Evolutionary conservation across 1,139 yeast genomes (phyloP).

Genomic region (Hansenula sp.): DNA sequence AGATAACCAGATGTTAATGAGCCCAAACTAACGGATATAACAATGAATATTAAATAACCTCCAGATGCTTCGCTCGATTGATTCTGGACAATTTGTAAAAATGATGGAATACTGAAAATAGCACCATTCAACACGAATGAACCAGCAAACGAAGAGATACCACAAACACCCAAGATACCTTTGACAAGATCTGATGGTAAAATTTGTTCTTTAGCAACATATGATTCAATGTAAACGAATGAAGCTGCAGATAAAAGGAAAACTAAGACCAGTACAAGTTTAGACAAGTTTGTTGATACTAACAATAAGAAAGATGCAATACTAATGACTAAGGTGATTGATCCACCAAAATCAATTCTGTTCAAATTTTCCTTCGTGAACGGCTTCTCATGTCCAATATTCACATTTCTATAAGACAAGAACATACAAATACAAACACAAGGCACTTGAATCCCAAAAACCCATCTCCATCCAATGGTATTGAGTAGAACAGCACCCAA

Average conservation of each 20-base stretch:
- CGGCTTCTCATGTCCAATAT: constrained; percentile 20
- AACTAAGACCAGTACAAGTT: neutral
- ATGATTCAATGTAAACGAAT: constrained; percentile 41
- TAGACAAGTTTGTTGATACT: constrained; percentile 20
- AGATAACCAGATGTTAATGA: constrained; percentile 51
- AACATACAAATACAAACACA: constrained; percentile 43
- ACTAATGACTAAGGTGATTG: constrained; percentile 52
- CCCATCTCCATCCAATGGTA: constrained; percentile 71
- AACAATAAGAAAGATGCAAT: constrained; percentile 42
- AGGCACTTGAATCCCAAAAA: constrained; percentile 60
- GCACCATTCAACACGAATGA: constrained; percentile 49
- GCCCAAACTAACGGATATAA: constrained; percentile 44
- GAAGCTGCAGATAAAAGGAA: constrained; percentile 1
- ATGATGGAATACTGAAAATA: constrained; percentile 49
- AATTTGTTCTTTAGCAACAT: constrained; percentile 46
- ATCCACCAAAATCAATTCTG: constrained; percentile 71
- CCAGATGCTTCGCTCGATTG: constrained; percentile 49
- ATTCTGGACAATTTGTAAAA: constrained; percentile 43
- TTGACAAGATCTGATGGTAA: constrained; percentile 46
- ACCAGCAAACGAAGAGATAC: constrained; percentile 45
- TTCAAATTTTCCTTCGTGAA: constrained; percentile 39
- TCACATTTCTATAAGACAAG: constrained; percentile 14
- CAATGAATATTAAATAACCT: constrained; percentile 41
- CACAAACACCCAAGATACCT: constrained; percentile 32
- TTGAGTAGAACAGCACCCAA: constrained; percentile 70